Conservation (phyloP, 2,329 filamentous ascomycete genomes). For the Trichophyton verrucosum region DNA sequence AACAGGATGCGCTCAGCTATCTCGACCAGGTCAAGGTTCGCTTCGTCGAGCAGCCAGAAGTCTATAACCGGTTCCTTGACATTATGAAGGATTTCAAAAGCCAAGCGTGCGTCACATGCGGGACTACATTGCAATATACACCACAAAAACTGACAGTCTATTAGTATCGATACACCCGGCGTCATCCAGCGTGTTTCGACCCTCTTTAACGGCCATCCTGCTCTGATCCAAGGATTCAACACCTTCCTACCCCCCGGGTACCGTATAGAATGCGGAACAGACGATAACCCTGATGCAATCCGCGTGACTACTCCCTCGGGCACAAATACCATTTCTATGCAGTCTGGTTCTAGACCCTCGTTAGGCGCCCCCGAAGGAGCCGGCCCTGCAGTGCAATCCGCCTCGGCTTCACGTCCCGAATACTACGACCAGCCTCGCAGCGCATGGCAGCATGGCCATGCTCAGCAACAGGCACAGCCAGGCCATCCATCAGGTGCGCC, state of each 20-base stretch:
- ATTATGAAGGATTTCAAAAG: conserved; percentile 99
- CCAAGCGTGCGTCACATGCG: conserved; percentile 56
- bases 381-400: conserved; percentile 16
- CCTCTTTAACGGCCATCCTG: conserved; percentile 89
- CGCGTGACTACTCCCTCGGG: conserved; percentile 94
- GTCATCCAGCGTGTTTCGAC: conserved; percentile 95
- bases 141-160: conserved; percentile 7
- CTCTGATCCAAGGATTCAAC: conserved; percentile 93
- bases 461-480: conserved; percentile 11
- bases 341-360: conserved; percentile 27
- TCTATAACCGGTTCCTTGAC: conserved; percentile 92
- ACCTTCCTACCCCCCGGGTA: conserved; percentile 94
- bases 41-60: conserved; percentile 91
- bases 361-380: conserved; percentile 22
- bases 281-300: conserved; percentile 90
- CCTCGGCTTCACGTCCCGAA: conserved; percentile 19
- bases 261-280: conserved; percentile 86
- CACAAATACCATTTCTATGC: conserved; percentile 87
- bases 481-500: conserved; percentile 15
- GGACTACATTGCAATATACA: background rate
- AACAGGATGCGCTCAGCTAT: conserved; percentile 77
- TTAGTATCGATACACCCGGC: conserved; percentile 82
- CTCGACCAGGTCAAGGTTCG: conserved; percentile 97
- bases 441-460: conserved; percentile 29
- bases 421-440: conserved; percentile 31